Conservation (phyloP, 2,329 filamentous ascomycete genomes). For the Diaporthe ampelina region DNA sequence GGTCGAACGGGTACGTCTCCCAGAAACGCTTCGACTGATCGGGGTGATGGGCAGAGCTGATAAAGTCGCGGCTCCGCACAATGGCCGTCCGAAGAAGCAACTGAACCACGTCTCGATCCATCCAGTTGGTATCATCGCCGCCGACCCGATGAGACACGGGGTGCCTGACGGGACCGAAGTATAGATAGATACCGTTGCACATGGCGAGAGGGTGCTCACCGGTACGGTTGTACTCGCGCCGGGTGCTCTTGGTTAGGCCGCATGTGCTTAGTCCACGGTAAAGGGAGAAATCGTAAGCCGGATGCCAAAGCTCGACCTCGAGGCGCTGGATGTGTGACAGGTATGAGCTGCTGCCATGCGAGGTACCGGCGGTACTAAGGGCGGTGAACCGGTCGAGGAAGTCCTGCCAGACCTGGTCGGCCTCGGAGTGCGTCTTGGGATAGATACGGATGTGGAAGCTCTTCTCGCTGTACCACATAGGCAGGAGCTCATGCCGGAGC, state of each 20-base stretch:
- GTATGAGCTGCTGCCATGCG: too few relatives aligned
- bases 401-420: background rate
- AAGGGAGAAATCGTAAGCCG: background rate
- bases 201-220: background rate
- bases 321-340: background rate
- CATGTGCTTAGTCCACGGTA: too few relatives aligned
- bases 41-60: too few relatives aligned
- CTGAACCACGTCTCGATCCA: background rate
- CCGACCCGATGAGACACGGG: too few relatives aligned
- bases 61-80: too few relatives aligned
- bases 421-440: background rate
- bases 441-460: background rate
- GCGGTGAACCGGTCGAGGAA: background rate
- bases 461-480: background rate
- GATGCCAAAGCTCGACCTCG: conserved; percentile 7
- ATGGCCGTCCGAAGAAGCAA: background rate
- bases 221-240: too few relatives aligned
- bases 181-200: background rate
- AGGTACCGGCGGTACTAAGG: background rate
- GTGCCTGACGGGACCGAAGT: background rate
- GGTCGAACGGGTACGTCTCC: background rate
- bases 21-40: too few relatives aligned
- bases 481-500: background rate
- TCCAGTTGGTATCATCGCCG: background rate
- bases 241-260: too few relatives aligned